phyloP scores from a whole-genome alignment of 495 filamentous ascomycete species.

The Corynascus novoguineensis region DNA sequence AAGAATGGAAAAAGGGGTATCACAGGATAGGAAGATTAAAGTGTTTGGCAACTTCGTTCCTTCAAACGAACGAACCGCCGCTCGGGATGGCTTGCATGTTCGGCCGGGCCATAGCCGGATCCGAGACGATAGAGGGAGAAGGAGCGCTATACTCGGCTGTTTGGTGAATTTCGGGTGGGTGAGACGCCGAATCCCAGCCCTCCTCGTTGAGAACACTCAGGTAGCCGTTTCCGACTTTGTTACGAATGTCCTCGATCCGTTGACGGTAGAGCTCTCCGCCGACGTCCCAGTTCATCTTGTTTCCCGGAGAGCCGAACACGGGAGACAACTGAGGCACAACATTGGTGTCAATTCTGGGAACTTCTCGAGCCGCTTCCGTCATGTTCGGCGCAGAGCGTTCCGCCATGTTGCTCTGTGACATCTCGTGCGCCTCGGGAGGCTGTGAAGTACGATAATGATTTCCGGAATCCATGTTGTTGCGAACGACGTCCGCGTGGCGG shows the following conservation, averaged over 20 bases:
- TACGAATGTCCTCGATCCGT: constrained; percentile 77
- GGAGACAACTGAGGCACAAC: constrained; percentile 39
- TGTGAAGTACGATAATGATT: constrained; percentile 43
- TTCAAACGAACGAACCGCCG: constrained; percentile 43
- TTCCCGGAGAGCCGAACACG: constrained; percentile 35
- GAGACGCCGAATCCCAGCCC: constrained; percentile 45
- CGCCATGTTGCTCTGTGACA: constrained; percentile 17
- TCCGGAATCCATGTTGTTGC: constrained; percentile 21
- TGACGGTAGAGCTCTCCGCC: constrained; percentile 74
- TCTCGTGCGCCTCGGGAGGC: constrained; percentile 30
- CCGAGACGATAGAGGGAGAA: constrained; percentile 36
- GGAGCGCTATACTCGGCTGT: constrained; percentile 35
- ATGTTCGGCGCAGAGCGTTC: constrained; percentile 29
- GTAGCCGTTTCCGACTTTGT: constrained; percentile 79
- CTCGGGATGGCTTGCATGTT: constrained; percentile 48
- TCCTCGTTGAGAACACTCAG: constrained; percentile 80
- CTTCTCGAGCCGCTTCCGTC: constrained; percentile 32
- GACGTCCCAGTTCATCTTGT: constrained; percentile 55
- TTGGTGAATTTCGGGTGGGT: constrained; percentile 31
- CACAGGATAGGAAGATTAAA: constrained; percentile 12
- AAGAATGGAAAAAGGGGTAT: constrained; percentile 15
- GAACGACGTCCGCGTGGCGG: constrained; percentile 8
- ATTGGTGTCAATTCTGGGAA: constrained; percentile 44
- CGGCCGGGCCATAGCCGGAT: constrained; percentile 40
- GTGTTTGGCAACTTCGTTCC: no score